Conservation (phyloP, 176 grass and related monocot species). For the Typha latifolia region DNA sequence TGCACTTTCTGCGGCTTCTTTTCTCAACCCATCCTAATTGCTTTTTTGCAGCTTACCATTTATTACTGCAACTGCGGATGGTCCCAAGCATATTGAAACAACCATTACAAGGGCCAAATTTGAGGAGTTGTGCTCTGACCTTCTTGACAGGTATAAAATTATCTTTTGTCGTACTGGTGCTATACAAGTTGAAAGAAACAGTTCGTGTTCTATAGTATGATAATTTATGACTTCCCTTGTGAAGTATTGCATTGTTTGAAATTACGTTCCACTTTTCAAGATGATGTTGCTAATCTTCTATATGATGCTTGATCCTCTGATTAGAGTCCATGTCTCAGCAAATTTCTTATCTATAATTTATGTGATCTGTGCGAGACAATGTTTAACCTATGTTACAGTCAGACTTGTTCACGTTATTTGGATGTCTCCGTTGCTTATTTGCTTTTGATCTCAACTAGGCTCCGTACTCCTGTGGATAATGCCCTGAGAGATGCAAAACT, state of each 20-base stretch:
- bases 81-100: constrained; percentile 91
- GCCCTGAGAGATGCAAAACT: constrained; percentile 85
- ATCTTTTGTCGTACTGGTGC: neutral
- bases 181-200: neutral
- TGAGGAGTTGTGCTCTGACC: constrained; percentile 85
- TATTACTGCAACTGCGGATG: constrained; percentile 86
- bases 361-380: neutral
- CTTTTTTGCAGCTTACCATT: constrained; percentile 62
- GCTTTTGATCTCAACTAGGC: constrained; percentile 30
- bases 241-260: no score
- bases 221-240: no score
- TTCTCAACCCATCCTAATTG: constrained; percentile 6
- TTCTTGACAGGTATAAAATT: constrained; percentile 72
- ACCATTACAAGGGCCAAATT: constrained; percentile 90
- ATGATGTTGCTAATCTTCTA: no score
- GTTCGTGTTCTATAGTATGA: neutral
- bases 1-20: neutral
- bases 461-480: constrained; percentile 81
- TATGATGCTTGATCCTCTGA: no score
- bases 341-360: neutral
- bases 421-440: neutral
- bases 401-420: neutral
- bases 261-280: no score
- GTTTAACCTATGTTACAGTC: neutral
- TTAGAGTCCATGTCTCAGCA: no score